These are phyloP conservation scores for Plectosphaerella plurivora DNA, from an alignment of 2,329 filamentous ascomycete genomes.

Conservation along the genomic window DNA sequence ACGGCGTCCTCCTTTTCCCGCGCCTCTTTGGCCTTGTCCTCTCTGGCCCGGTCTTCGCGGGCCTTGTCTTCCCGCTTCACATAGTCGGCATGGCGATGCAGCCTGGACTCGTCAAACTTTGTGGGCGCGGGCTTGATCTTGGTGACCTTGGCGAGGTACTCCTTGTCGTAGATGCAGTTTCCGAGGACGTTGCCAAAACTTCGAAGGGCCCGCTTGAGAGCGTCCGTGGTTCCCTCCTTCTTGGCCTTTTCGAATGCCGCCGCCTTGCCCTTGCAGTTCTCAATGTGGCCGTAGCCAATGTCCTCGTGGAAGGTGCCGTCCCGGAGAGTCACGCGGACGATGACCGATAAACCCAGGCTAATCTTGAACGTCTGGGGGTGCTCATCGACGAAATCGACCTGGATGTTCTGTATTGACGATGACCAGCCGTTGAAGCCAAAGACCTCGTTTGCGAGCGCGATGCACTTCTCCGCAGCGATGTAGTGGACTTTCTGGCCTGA, in stretches of 20 bases:
- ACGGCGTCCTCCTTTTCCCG: constrained; percentile 4
- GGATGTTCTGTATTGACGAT: constrained; percentile 88
- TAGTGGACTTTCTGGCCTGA: constrained; percentile 88
- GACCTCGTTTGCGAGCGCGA: constrained; percentile 88
- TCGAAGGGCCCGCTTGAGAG: constrained; percentile 79
- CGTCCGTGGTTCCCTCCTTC: constrained; percentile 96
- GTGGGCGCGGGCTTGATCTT: constrained; percentile 78
- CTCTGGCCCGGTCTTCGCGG: constrained; percentile 4
- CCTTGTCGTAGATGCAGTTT: constrained; percentile 98
- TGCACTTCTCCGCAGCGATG: constrained; percentile 92
- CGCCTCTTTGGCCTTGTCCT: neutral
- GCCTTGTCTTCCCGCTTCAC: constrained; percentile 50
- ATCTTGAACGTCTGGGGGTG: constrained; percentile 72
- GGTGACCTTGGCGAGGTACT: constrained; percentile 84
- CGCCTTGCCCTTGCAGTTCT: constrained; percentile 93
- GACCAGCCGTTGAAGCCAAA: constrained; percentile 99
- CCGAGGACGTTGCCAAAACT: constrained; percentile 95
- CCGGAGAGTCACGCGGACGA: constrained; percentile 81
- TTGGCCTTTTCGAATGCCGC: constrained; percentile 97
- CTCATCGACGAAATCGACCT: constrained; percentile 94
- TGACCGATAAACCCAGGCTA: constrained; percentile 81
- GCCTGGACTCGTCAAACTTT: constrained; percentile 72
- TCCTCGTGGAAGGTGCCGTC: constrained; percentile 98
- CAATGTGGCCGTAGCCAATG: constrained; percentile 92
- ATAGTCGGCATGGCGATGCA: constrained; percentile 79